phyloP scores from a whole-genome alignment of 2,329 filamentous ascomycete species.

The Colletotrichum echinochloae region DNA sequence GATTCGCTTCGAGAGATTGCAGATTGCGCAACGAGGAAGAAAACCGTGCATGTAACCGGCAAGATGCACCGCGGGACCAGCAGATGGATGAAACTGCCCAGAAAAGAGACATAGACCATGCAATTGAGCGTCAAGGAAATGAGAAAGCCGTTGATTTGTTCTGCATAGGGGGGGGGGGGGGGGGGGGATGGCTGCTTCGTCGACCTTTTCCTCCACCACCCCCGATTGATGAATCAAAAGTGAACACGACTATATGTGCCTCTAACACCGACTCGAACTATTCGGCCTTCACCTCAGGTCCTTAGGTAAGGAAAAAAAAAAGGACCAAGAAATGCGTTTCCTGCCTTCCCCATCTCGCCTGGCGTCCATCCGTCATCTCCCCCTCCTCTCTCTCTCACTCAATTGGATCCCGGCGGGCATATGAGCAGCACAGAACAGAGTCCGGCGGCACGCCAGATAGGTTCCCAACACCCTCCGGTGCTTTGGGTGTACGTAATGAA shows the following conservation, averaged over 20 bases:
- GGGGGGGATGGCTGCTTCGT: neutral
- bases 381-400: neutral
- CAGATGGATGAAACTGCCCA: neutral
- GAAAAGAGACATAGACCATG: neutral
- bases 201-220: neutral
- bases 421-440: neutral
- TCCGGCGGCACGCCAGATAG: slow-evolving; percentile 18
- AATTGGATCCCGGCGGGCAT: neutral
- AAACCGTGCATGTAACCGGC: slow-evolving; percentile 24
- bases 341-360: slow-evolving; percentile 31
- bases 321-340: neutral
- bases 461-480: slow-evolving; percentile 10
- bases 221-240: neutral
- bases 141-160: neutral
- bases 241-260: slow-evolving; percentile 11
- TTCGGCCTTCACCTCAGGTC: slow-evolving; percentile 19
- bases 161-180: neutral
- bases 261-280: slow-evolving; percentile 19
- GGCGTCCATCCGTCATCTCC: neutral
- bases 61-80: neutral
- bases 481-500: slow-evolving; percentile 11
- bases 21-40: neutral
- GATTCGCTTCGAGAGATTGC: neutral
- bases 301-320: too few species aligned
- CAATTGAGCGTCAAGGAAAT: slow-evolving; percentile 3